These are phyloP conservation scores for Eucalyptus regnans DNA, from an alignment of 345 rosid genomes.

Conservation along the genomic window DNA sequence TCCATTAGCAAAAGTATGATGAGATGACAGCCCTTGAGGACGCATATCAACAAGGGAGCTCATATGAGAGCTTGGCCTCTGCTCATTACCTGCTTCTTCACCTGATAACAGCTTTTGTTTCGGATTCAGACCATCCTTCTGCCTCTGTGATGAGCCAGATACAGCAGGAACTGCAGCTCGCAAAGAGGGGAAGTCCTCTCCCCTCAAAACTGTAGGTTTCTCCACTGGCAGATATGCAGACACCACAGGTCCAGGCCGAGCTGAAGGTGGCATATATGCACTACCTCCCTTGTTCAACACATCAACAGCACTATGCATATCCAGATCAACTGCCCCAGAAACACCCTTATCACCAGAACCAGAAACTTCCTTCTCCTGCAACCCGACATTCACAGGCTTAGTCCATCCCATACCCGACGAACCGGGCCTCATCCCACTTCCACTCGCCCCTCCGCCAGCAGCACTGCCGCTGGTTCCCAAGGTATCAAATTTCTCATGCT, in stretches of 20 bases:
- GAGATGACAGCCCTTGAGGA: conserved; percentile 45
- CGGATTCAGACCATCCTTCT: conserved; percentile 52
- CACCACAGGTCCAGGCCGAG: conserved; percentile 14
- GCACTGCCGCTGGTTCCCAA: conserved; percentile 48
- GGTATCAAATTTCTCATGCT: conserved; percentile 77
- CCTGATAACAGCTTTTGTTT: conserved; percentile 47
- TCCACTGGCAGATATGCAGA: conserved; percentile 26
- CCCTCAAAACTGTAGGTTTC: conserved; percentile 65
- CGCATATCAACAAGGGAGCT: conserved; percentile 45
- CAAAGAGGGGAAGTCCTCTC: conserved; percentile 94
- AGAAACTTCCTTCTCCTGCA: conserved; percentile 47
- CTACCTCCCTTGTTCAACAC: conserved; percentile 28
- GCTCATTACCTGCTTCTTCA: conserved; percentile 33
- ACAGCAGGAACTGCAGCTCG: conserved; percentile 56
- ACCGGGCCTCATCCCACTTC: conserved; percentile 62
- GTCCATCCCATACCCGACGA: conserved; percentile 89
- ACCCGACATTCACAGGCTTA: conserved; percentile 47
- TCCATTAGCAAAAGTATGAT: conserved; percentile 10
- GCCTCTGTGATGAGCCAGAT: conserved; percentile 51
- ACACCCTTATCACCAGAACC: neutral
- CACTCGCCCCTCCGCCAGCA: conserved; percentile 57
- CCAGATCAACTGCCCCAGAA: conserved; percentile 12
- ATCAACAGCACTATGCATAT: conserved; percentile 14
- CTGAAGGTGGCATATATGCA: conserved; percentile 40
- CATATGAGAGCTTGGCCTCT: conserved; percentile 12